These are phyloP conservation scores for Diplodia scrobiculata DNA, from an alignment of 2,329 filamentous ascomycete genomes.

Conservation along the genomic window DNA sequence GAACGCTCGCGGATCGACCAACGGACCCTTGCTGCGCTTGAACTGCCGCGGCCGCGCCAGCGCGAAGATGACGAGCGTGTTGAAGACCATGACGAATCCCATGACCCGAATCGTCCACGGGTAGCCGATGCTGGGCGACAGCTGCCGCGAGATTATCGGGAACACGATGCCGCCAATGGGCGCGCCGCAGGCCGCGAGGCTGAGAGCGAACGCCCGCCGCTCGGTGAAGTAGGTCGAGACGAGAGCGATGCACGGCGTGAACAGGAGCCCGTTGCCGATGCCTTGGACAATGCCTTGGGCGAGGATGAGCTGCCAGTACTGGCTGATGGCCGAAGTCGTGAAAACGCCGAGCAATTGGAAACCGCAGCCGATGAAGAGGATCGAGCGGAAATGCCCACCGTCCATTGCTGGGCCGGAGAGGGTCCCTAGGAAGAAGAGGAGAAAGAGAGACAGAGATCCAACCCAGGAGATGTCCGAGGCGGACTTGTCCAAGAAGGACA, in stretches of 20 bases:
- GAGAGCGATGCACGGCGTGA: conserved; percentile 44
- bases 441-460: conserved; percentile 51
- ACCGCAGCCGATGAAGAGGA: conserved; percentile 39
- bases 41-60: conserved; percentile 44
- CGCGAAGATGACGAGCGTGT: conserved; percentile 38
- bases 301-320: conserved; percentile 37
- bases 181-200: conserved; percentile 34
- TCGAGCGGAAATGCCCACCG: conserved; percentile 44
- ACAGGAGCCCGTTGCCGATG: conserved; percentile 49
- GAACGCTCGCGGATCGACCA: conserved; percentile 61
- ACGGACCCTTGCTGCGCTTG: conserved; percentile 39
- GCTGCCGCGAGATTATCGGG: conserved; percentile 30
- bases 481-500: conserved; percentile 33
- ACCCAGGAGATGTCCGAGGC: conserved; percentile 54
- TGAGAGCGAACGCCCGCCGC: conserved; percentile 39
- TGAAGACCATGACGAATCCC: conserved; percentile 49
- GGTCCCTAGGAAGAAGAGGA: conserved; percentile 49
- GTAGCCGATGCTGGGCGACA: conserved; percentile 31
- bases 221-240: conserved; percentile 43
- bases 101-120: conserved; percentile 38
- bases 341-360: conserved; percentile 49
- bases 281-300: conserved; percentile 52
- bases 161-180: conserved; percentile 33
- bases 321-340: conserved; percentile 48
- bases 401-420: conserved; percentile 50